phyloP scores from a whole-genome alignment of 169 alveolate genomes.

The Eimeria acervulina region DNA sequence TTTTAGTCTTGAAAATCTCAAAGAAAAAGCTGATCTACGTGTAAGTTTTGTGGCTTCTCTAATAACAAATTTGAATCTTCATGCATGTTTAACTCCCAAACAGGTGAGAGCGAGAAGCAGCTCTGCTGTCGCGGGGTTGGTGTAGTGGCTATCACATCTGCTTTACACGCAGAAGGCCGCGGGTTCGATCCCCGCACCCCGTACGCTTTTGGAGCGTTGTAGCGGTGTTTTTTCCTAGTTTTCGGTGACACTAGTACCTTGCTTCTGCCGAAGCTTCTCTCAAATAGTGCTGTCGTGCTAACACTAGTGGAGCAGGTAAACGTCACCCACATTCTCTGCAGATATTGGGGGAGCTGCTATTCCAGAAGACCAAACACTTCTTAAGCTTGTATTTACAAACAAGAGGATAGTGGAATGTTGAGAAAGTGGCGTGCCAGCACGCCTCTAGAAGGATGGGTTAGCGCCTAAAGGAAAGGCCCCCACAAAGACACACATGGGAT shows the following conservation, averaged over 20 bases:
- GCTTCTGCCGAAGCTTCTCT: background rate
- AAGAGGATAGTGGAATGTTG: background rate
- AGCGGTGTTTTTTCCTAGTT: background rate
- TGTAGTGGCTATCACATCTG: slow-evolving; percentile 90
- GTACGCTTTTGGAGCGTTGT: background rate
- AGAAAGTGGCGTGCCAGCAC: background rate
- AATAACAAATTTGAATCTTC: background rate
- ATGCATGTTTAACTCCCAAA: background rate
- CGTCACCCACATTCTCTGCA: background rate
- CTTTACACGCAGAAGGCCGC: slow-evolving; percentile 92
- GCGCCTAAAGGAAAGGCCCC: background rate
- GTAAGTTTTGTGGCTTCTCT: too few relatives aligned
- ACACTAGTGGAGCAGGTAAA: background rate
- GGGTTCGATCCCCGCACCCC: slow-evolving; percentile 92
- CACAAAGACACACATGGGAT: background rate
- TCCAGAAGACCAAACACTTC: background rate
- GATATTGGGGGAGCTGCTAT: background rate
- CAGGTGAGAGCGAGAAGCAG: background rate
- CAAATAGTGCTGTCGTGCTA: background rate
- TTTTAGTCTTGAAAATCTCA: background rate
- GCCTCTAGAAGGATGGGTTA: background rate
- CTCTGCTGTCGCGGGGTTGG: slow-evolving; percentile 64
- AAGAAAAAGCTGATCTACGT: background rate
- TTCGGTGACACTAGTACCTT: background rate
- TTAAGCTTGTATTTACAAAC: background rate